These are phyloP conservation scores for Sarcomyxa edulis DNA, from an alignment of 768 basidiomycete species.

Conservation along the genomic window DNA sequence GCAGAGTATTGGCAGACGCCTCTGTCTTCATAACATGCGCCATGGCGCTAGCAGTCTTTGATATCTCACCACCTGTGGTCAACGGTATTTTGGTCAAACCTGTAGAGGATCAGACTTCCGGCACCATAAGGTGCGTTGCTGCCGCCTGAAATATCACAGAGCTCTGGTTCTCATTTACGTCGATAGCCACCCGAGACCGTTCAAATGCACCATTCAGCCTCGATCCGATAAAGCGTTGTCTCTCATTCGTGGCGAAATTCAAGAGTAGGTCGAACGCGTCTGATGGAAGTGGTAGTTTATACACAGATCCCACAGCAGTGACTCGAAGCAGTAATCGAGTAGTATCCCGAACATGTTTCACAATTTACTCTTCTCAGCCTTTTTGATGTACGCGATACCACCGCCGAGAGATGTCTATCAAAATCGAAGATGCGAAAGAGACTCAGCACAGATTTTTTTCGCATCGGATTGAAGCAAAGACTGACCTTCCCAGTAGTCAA, in stretches of 20 bases:
- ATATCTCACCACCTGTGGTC: conserved; percentile 25
- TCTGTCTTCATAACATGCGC: conserved; percentile 27
- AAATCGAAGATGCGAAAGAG: too few species aligned
- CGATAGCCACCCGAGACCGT: conserved; percentile 13
- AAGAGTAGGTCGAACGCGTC: too few species aligned
- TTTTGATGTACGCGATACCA: conserved; percentile 4
- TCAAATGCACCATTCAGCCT: conserved; percentile 8
- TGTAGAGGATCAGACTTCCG: conserved; percentile 25
- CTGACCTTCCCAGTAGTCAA: conserved; percentile 53
- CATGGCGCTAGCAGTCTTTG: conserved; percentile 27
- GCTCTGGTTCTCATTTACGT: neutral
- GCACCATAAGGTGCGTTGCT: conserved; percentile 26
- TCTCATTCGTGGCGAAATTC: too few species aligned
- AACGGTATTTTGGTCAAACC: conserved; percentile 18
- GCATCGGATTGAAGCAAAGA: too few species aligned
- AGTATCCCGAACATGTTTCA: too few species aligned
- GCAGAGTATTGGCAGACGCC: conserved; percentile 27
- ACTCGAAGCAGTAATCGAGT: too few species aligned
- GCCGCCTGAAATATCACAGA: neutral
- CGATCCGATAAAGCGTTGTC: conserved; percentile 7
- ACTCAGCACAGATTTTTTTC: too few species aligned
- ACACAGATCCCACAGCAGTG: too few species aligned
- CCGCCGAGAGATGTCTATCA: conserved; percentile 5
- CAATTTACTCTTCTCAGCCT: conserved; percentile 11
- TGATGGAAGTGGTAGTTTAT: too few species aligned